Evolutionary conservation across 108 stramenopile species (phyloP).

Genomic region (Fistulifera pelliculosa): DNA sequence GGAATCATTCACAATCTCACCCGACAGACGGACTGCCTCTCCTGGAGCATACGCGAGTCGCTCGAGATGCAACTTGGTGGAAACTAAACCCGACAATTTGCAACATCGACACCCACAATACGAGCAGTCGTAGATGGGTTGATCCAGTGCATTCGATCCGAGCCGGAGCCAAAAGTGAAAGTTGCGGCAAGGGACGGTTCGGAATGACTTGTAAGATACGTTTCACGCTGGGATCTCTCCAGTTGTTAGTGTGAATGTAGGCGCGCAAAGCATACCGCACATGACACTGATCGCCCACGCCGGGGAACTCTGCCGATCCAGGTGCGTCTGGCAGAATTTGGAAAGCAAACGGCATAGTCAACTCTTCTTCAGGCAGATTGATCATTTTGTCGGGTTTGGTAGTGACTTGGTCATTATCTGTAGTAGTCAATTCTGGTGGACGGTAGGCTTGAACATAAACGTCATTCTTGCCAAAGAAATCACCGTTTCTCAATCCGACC

Average conservation of each 20-base stretch:
- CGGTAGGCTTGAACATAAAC: constrained; percentile 18
- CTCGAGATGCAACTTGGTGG: not conserved
- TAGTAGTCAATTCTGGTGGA: not conserved
- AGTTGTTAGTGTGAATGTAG: constrained; percentile 5
- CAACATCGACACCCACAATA: too few species aligned
- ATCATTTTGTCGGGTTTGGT: constrained; percentile 14
- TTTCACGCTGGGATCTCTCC: constrained; percentile 10
- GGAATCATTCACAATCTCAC: constrained; percentile 6
- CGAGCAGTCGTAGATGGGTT: too few species aligned
- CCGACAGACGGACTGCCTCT: constrained; percentile 3
- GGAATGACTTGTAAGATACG: constrained; percentile 8
- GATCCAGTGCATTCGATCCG: too few species aligned
- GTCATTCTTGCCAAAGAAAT: constrained; percentile 13
- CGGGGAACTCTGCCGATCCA: constrained; percentile 7
- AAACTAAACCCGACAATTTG: constrained; percentile 1
- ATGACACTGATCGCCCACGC: constrained; percentile 7
- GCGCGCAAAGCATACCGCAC: constrained; percentile 12
- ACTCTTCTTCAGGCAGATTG: constrained; percentile 3
- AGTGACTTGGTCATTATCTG: constrained; percentile 4
- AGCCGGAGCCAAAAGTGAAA: too few species aligned
- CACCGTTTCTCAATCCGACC: constrained; percentile 13
- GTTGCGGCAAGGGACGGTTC: constrained; percentile 4
- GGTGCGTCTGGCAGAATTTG: constrained; percentile 9
- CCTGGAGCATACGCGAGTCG: constrained; percentile 13
- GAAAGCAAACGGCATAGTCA: constrained; percentile 15